Conservation (phyloP, 345 rosid species). For the Brassica nigra region DNA sequence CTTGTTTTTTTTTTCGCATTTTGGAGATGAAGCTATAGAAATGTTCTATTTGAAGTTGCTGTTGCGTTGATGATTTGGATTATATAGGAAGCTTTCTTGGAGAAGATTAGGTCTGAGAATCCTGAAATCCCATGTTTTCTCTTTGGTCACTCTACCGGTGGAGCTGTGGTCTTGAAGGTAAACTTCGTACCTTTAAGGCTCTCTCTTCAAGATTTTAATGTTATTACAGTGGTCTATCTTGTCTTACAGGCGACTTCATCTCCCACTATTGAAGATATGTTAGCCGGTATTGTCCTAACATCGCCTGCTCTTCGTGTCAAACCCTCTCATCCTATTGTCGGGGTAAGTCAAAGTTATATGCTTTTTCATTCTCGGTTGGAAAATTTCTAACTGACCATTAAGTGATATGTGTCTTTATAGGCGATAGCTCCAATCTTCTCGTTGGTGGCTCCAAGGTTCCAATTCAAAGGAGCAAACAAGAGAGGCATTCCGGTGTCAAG, state of each 20-base stretch:
- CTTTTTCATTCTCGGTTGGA: constrained; percentile 2
- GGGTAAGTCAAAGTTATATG: constrained; percentile 50
- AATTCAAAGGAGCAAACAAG: constrained; percentile 98
- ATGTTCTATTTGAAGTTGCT: background rate
- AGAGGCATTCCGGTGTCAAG: constrained; percentile 94
- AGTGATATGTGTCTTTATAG: constrained; percentile 44
- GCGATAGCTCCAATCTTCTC: constrained; percentile 94
- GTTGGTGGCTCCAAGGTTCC: constrained; percentile 74
- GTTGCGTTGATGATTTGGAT: too few species aligned
- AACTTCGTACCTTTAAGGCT: background rate
- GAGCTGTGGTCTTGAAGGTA: constrained; percentile 96
- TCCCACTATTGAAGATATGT: constrained; percentile 58
- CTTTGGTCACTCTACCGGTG: constrained; percentile 97
- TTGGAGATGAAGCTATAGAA: background rate
- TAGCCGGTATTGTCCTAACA: constrained; percentile 83
- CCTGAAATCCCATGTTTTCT: constrained; percentile 94
- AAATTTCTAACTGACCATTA: background rate
- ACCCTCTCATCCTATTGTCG: constrained; percentile 96
- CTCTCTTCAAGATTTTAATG: background rate
- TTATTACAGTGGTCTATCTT: background rate
- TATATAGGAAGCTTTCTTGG: too few species aligned
- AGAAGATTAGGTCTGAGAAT: background rate
- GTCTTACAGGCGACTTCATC: constrained; percentile 65
- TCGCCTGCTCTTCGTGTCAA: constrained; percentile 94
- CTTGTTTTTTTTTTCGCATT: background rate